Percentiles rank a stretch among this genome's conserved stretches.
These are phyloP conservation scores for Xerocomus spinulosus DNA, from an alignment of 768 basidiomycete genomes.

Conservation along the genomic window DNA sequence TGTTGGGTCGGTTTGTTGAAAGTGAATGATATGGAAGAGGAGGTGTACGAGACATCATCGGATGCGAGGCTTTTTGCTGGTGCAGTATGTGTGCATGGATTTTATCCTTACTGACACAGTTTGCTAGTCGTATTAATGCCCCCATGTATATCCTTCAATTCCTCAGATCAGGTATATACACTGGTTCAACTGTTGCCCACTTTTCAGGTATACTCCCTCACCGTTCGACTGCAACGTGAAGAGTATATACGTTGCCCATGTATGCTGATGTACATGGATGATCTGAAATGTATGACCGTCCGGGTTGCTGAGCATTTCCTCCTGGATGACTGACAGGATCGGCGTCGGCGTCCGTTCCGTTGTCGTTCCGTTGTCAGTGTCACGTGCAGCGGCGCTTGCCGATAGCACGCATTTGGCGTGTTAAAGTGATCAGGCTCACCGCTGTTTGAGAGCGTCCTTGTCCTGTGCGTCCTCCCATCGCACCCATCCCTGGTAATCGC, in stretches of 20 bases:
- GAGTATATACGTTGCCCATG: not conserved
- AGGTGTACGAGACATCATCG: not conserved
- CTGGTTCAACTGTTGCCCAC: not conserved
- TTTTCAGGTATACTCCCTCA: not conserved
- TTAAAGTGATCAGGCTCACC: slow-evolving; percentile 30
- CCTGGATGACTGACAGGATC: too few species aligned
- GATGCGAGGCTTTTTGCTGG: not conserved
- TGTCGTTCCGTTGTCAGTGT: slow-evolving; percentile 19
- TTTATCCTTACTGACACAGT: not conserved
- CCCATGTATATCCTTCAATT: too few species aligned
- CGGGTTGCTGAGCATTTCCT: not conserved
- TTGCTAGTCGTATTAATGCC: not conserved
- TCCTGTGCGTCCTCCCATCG: slow-evolving; percentile 17
- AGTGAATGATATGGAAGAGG: not conserved
- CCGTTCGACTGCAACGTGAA: not conserved
- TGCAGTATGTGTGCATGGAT: not conserved
- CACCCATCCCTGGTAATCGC: slow-evolving; percentile 18
- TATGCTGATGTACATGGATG: not conserved
- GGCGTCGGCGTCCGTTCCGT: slow-evolving; percentile 11
- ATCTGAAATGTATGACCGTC: not conserved
- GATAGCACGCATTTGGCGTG: slow-evolving; percentile 25
- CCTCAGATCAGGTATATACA: too few species aligned
- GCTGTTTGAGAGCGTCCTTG: slow-evolving; percentile 14
- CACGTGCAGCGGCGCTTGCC: slow-evolving; percentile 32
- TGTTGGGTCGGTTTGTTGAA: not conserved